These are phyloP conservation scores for Porodaedalea pini DNA, from an alignment of 1,284 basidiomycete genomes.

Conservation along the genomic window DNA sequence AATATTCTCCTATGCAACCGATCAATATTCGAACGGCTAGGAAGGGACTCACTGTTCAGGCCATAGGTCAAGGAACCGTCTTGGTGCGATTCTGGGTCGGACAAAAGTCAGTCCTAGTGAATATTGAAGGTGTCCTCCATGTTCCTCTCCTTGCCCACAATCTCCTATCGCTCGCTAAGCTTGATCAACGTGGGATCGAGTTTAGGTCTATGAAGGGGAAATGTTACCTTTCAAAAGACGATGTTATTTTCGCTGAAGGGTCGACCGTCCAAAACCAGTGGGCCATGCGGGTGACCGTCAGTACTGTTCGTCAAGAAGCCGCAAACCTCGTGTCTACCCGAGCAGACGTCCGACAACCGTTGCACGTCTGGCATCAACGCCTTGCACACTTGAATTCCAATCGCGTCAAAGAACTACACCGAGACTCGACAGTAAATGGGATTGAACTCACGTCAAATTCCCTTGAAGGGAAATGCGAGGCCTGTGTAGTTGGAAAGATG, in stretches of 20 bases:
- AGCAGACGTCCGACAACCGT: background rate
- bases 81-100: no score
- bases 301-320: no score
- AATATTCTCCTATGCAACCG: background rate
- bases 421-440: background rate
- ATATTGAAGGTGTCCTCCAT: background rate
- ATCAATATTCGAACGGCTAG: background rate
- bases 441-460: background rate
- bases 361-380: background rate
- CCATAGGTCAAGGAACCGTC: background rate
- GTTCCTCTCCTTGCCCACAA: background rate
- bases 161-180: background rate
- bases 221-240: background rate
- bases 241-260: background rate
- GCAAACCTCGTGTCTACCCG: no score
- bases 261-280: no score
- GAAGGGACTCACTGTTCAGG: background rate
- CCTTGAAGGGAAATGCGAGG: background rate
- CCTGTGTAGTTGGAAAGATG: background rate
- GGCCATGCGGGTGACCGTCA: no score
- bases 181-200: background rate
- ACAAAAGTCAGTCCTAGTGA: no score
- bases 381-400: background rate
- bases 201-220: no score
- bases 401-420: background rate